These are phyloP conservation scores for Coprinopsis cinerea DNA, from an alignment of 768 basidiomycete species.

Conservation along the genomic window DNA sequence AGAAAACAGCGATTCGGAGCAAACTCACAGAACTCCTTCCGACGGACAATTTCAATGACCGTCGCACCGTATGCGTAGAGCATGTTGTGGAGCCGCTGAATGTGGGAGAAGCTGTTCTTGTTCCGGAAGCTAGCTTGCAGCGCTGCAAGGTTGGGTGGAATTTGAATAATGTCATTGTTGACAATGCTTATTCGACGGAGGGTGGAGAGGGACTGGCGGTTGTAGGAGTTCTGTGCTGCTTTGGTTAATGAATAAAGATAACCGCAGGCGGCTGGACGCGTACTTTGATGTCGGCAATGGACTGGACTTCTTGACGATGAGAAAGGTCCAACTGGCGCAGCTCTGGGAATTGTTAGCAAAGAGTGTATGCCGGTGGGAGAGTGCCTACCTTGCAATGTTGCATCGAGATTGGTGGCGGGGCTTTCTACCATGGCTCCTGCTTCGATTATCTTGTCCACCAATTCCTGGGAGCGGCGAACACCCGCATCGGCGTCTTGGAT, in stretches of 20 bases:
- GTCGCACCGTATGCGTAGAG: constrained; percentile 90
- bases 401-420: constrained; percentile 5
- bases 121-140: constrained; percentile 71
- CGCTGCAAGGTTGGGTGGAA: constrained; percentile 57
- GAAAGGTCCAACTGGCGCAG: constrained; percentile 56
- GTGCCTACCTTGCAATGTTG: constrained; percentile 2
- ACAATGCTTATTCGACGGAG: constrained; percentile 74
- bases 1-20: background rate
- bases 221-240: constrained; percentile 59
- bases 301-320: constrained; percentile 56
- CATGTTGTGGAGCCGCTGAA: constrained; percentile 83
- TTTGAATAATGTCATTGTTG: constrained; percentile 73
- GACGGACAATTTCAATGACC: constrained; percentile 82
- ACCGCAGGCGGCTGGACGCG: constrained; percentile 1
- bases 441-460: constrained; percentile 50
- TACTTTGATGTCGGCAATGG: constrained; percentile 53
- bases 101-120: constrained; percentile 85
- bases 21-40: constrained; percentile 79
- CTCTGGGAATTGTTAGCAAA: constrained; percentile 32
- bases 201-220: constrained; percentile 55
- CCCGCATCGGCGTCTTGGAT: constrained; percentile 57
- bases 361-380: background rate
- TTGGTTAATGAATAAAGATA: constrained; percentile 19
- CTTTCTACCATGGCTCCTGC: constrained; percentile 48
- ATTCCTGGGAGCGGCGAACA: constrained; percentile 51